phyloP scores from a whole-genome alignment of 805 yeast genomes.

The Kregervanrija delftensis region DNA sequence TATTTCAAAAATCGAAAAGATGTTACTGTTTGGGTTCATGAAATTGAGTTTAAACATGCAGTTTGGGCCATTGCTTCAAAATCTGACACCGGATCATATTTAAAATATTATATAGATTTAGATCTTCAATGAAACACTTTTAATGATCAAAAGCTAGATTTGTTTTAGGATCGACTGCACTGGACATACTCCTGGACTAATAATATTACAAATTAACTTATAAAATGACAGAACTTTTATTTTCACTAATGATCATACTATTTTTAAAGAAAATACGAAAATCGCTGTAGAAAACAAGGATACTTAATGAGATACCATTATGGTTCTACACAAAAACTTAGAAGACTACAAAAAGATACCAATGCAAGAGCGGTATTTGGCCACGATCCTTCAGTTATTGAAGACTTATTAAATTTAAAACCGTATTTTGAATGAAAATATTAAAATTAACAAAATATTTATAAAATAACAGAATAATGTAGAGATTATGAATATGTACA shows the following conservation, averaged over 20 bases:
- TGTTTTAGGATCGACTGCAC: conserved; percentile 1
- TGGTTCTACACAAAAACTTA: conserved; percentile 1
- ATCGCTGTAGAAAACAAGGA: conserved; percentile 1
- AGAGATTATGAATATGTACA: no score
- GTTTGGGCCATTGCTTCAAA: conserved; percentile 5
- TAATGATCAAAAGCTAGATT: not conserved
- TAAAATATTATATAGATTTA: conserved; percentile 2
- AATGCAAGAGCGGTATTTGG: conserved; percentile 3
- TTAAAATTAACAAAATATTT: no score
- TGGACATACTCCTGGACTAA: conserved; percentile 2
- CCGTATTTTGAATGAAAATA: not conserved
- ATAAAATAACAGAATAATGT: no score
- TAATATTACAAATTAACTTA: conserved; percentile 1
- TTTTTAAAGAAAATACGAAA: conserved; percentile 3
- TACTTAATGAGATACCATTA: conserved; percentile 2
- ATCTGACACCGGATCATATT: conserved; percentile 3
- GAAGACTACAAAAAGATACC: conserved; percentile 3
- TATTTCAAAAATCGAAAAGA: conserved; percentile 1
- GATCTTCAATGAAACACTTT: conserved; percentile 3
- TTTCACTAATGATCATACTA: conserved; percentile 2
- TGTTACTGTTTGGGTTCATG: conserved; percentile 3
- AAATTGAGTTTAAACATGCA: conserved; percentile 2
- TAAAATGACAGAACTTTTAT: conserved; percentile 1
- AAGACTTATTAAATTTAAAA: not conserved
- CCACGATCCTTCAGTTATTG: conserved; percentile 1